phyloP scores from a whole-genome alignment of 768 basidiomycete genomes.

The Tylopilus plumbeoviolaceoides region DNA sequence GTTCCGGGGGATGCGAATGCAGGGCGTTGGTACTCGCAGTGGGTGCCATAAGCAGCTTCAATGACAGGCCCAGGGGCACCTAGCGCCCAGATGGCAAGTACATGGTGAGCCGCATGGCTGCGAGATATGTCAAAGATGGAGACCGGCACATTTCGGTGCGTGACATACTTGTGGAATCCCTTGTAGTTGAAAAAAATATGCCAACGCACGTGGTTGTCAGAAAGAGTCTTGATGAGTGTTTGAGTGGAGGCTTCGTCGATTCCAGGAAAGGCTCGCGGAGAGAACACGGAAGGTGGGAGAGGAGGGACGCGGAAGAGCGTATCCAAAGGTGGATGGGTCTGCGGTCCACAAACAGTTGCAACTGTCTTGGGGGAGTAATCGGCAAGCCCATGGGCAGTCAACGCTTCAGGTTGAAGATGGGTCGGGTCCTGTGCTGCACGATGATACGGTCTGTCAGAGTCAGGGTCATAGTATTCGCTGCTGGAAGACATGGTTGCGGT shows the following conservation, averaged over 20 bases:
- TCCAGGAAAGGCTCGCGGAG: slow-evolving; percentile 36
- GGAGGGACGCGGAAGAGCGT: slow-evolving; percentile 23
- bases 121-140: slow-evolving; percentile 15
- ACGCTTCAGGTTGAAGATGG: slow-evolving; percentile 14
- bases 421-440: slow-evolving; percentile 18
- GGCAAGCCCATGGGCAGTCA: slow-evolving; percentile 20
- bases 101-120: slow-evolving; percentile 56
- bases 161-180: slow-evolving; percentile 31
- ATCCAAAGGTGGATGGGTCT: slow-evolving; percentile 12
- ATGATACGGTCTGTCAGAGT: slow-evolving; percentile 12
- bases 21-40: slow-evolving; percentile 36
- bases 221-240: slow-evolving; percentile 38
- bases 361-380: slow-evolving; percentile 21
- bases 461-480: slow-evolving; percentile 5
- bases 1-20: slow-evolving; percentile 27
- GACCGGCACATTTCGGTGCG: slow-evolving; percentile 1
- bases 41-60: slow-evolving; percentile 39
- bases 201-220: slow-evolving; percentile 49
- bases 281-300: slow-evolving; percentile 27
- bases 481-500: slow-evolving; percentile 11
- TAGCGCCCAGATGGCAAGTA: slow-evolving; percentile 56
- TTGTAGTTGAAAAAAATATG: slow-evolving; percentile 51
- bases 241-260: slow-evolving; percentile 35
- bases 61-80: slow-evolving; percentile 47
- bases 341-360: slow-evolving; percentile 6